A percentile compares a stretch with the other conserved stretches of the same genome.
These are phyloP conservation scores for Aspergillus bertholletiae DNA, from an alignment of 495 filamentous ascomycete species.

Conservation along the genomic window DNA sequence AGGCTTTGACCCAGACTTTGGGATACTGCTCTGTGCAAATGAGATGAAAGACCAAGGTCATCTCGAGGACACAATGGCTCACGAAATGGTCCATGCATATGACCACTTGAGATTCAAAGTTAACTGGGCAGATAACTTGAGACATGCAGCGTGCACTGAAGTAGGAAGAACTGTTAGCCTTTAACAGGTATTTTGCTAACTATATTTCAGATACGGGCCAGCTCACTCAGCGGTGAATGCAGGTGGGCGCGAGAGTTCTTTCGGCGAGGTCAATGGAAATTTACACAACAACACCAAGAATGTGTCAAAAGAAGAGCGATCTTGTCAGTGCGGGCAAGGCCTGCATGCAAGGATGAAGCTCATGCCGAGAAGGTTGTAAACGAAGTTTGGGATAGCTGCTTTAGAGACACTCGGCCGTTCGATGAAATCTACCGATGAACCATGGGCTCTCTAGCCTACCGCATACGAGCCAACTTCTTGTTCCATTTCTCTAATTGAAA, in stretches of 20 bases:
- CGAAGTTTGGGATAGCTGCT: constrained; percentile 97
- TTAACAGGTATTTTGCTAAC: neutral
- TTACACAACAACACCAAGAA: constrained; percentile 89
- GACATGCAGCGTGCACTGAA: constrained; percentile 94
- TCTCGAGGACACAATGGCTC: constrained; percentile 89
- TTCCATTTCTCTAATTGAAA: constrained; percentile 1
- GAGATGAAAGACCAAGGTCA: constrained; percentile 69
- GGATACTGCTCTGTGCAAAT: constrained; percentile 89
- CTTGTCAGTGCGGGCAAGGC: constrained; percentile 68
- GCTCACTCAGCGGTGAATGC: constrained; percentile 89
- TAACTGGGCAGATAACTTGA: constrained; percentile 71
- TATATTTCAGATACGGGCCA: constrained; percentile 74
- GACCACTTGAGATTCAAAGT: constrained; percentile 90
- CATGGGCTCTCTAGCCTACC: neutral
- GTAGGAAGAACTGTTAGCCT: constrained; percentile 35
- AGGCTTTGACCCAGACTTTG: constrained; percentile 78
- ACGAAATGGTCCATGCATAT: constrained; percentile 98
- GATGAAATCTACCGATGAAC: constrained; percentile 89
- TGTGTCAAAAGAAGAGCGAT: constrained; percentile 82
- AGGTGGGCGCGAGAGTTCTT: constrained; percentile 86
- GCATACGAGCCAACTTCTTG: constrained; percentile 2
- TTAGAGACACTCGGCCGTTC: constrained; percentile 88
- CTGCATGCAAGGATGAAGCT: constrained; percentile 77
- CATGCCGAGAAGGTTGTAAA: constrained; percentile 87
- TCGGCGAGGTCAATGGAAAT: constrained; percentile 73